Evolutionary conservation across 2,329 filamentous ascomycete species (phyloP).

Genomic region (Chaetomiaceae sp.): DNA sequence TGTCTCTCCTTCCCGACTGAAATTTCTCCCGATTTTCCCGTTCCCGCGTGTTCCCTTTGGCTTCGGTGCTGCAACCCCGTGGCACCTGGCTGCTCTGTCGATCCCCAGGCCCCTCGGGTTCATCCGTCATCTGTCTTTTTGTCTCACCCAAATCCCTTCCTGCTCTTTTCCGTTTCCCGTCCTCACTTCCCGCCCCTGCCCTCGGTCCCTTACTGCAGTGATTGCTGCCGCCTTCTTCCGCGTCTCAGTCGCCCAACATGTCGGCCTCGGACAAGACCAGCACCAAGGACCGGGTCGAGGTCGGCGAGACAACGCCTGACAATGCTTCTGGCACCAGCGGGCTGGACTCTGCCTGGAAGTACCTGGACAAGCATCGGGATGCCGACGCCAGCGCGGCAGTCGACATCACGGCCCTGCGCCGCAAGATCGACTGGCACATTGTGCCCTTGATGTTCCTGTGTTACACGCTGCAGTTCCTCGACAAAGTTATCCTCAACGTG

Average conservation of each 20-base stretch:
- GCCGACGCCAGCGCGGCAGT: slow-evolving; percentile 28
- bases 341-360: slow-evolving; percentile 44
- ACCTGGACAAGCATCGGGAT: slow-evolving; percentile 39
- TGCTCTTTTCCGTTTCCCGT: not conserved
- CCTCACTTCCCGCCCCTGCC: not conserved
- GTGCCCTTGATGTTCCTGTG: slow-evolving; percentile 58
- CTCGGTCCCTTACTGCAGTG: not conserved
- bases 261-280: slow-evolving; percentile 20
- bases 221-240: not conserved
- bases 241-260: slow-evolving; percentile 11
- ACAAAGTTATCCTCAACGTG: slow-evolving; percentile 60
- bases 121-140: not conserved
- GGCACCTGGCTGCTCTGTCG: slow-evolving; percentile 11
- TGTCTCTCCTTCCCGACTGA: not conserved
- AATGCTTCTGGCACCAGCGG: slow-evolving; percentile 21
- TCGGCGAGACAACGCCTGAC: slow-evolving; percentile 4
- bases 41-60: not conserved
- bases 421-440: slow-evolving; percentile 55
- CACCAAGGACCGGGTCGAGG: slow-evolving; percentile 14
- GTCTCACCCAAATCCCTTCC: not conserved
- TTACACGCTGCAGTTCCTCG: slow-evolving; percentile 60
- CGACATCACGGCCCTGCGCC: slow-evolving; percentile 43
- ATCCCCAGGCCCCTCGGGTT: not conserved
- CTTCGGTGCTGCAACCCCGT: slow-evolving; percentile 11
- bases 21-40: not conserved